Evolutionary conservation across 768 basidiomycete species (phyloP), one percentile per base, ranked within the genome.

Genomic region (Termitomyces eurrhizus): DNA sequence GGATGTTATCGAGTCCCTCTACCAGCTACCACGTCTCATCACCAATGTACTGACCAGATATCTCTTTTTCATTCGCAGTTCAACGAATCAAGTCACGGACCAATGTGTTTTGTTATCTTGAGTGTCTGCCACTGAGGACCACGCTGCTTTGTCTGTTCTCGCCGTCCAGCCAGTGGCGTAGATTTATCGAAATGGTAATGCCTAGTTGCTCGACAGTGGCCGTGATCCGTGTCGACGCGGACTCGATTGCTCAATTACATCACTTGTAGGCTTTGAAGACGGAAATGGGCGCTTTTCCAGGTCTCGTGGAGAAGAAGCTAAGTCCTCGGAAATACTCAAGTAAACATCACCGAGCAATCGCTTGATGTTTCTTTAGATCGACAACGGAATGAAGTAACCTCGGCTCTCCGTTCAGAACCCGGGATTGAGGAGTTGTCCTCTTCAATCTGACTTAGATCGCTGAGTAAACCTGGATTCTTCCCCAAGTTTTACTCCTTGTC

Each of bases 381-480:
- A 35, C 5, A 24, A 14, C 21, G 11, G 51, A 13, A 13, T 52
- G 1, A 14, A 52, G 26, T 24, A 24, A 14, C 24, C 52, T 41
- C 24, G 52, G 37, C 52, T 53, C 37, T 11, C 26, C 16, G 18
- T 41, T 18, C 24, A 29, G 54, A 64, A 62, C 57, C 61, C 48
- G 45, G 60, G 61, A 57, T 64, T 62, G 33, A 50, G 24, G 44
- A 1, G 18, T n/a, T 35, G n/a, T 46, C 46, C 36, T 52, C 53
- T 29, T 48, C 24, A 41, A 58, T 50, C 46, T 58, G 59, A 52
- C 59, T 64, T 49, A 54, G 61, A 56, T 66, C 58, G 24, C 33
- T 36, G 39, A 41, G 51, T 41, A 13, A 58, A 52, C 58, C 58
- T 60, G 53, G 63, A 52, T 54, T 48, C 32, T 48, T 29, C 50